Evolutionary conservation across 169 alveolate genomes (phyloP).

Genomic region (Cytauxzoon felis): DNA sequence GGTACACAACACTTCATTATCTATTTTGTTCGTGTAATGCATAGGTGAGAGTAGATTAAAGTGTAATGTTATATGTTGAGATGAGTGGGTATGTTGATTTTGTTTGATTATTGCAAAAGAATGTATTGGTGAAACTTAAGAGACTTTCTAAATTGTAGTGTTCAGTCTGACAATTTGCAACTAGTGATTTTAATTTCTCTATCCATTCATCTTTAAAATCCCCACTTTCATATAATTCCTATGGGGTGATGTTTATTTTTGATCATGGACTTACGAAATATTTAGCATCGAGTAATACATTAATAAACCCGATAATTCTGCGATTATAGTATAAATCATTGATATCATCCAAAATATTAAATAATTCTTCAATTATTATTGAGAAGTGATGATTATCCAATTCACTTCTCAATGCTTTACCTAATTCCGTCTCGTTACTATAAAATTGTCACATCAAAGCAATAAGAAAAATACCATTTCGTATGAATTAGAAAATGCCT

Average conservation of each 20-base stretch:
- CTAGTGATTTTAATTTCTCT: constrained; percentile 28
- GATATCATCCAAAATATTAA: constrained; percentile 23
- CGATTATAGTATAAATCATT: constrained; percentile 5
- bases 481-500: constrained; percentile 42
- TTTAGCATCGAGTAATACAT: constrained; percentile 53
- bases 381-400: constrained; percentile 16
- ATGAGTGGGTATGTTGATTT: constrained; percentile 26
- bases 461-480: constrained; percentile 15
- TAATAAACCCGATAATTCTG: constrained; percentile 42
- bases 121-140: constrained; percentile 50
- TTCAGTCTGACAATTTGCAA: constrained; percentile 33
- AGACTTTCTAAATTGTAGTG: constrained; percentile 52
- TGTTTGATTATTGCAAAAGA: constrained; percentile 24
- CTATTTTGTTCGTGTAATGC: too few species aligned
- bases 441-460: not conserved
- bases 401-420: constrained; percentile 27
- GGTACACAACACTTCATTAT: too few species aligned
- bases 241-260: not conserved
- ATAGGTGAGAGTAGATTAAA: too few species aligned
- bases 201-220: constrained; percentile 33
- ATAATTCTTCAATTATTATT: constrained; percentile 17
- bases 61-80: constrained; percentile 17
- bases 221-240: constrained; percentile 25
- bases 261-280: constrained; percentile 9
- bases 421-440: constrained; percentile 23